These are phyloP conservation scores for Ophiostoma sp. DNA, from an alignment of 2,329 filamentous ascomycete species.

Conservation along the genomic window DNA sequence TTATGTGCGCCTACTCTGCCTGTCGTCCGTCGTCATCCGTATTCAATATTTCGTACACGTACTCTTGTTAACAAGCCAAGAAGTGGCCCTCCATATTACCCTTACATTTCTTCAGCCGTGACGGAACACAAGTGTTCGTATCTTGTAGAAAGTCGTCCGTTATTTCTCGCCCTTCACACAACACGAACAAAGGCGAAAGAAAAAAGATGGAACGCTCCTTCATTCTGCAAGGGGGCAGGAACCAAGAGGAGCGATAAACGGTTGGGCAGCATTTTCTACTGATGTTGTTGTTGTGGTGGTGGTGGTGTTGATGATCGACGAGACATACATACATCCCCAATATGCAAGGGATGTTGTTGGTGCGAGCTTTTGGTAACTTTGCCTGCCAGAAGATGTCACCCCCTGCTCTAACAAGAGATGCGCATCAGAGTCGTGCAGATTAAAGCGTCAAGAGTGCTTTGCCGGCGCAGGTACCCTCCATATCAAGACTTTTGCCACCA, in stretches of 20 bases:
- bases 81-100: neutral
- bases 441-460: neutral
- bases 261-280: neutral
- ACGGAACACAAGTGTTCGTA: neutral
- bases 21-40: neutral
- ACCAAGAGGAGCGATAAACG: neutral
- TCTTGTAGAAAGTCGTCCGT: neutral
- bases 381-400: neutral
- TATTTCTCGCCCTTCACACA: neutral
- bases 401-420: neutral
- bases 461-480: neutral
- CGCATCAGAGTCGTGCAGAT: constrained; percentile 4
- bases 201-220: neutral
- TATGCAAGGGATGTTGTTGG: constrained; percentile 8
- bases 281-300: neutral
- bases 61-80: neutral
- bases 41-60: neutral
- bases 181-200: neutral
- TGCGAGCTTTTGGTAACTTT: neutral
- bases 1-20: neutral
- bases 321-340: neutral
- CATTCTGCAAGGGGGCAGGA: neutral
- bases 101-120: neutral
- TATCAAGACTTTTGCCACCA: neutral
- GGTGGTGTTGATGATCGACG: neutral